Conservation (phyloP, 257 asterid species). For the Nicotiana knightiana region DNA sequence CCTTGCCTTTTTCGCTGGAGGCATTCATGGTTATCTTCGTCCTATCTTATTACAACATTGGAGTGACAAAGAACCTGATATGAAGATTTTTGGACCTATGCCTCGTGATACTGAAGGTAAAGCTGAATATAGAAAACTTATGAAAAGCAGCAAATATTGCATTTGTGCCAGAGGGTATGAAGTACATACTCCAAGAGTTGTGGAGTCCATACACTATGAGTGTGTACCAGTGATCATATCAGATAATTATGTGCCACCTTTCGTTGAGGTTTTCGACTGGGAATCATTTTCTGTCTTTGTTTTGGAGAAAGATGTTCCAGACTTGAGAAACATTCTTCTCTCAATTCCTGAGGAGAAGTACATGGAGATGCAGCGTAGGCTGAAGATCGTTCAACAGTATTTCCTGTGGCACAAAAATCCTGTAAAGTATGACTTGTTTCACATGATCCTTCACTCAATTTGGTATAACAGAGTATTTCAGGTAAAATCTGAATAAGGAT, state of each 20-base stretch:
- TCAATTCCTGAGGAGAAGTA: constrained; percentile 46
- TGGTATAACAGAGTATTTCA: constrained; percentile 54
- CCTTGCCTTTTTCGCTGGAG: constrained; percentile 63
- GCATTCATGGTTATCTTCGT: constrained; percentile 60
- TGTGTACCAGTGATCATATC: constrained; percentile 62
- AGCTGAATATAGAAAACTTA: constrained; percentile 43
- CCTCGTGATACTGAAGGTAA: constrained; percentile 48
- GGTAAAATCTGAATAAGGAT: constrained; percentile 15
- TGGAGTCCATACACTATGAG: constrained; percentile 51
- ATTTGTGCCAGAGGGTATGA: constrained; percentile 60
- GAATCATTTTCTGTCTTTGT: constrained; percentile 50
- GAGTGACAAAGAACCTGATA: constrained; percentile 42
- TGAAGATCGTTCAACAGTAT: constrained; percentile 33
- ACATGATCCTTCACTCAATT: constrained; percentile 66
- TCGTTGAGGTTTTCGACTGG: constrained; percentile 52
- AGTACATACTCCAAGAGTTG: constrained; percentile 57
- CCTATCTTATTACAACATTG: constrained; percentile 47
- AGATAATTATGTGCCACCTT: constrained; percentile 57
- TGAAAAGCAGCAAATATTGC: constrained; percentile 61
- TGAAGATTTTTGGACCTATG: constrained; percentile 52
- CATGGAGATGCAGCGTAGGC: constrained; percentile 35
- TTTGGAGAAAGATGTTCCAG: constrained; percentile 44
- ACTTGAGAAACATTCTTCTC: constrained; percentile 46
- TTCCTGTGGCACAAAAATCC: constrained; percentile 60
- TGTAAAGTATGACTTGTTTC: constrained; percentile 49